phyloP scores from a whole-genome alignment of 2,329 filamentous ascomycete genomes.

The Xylariaceae sp. region DNA sequence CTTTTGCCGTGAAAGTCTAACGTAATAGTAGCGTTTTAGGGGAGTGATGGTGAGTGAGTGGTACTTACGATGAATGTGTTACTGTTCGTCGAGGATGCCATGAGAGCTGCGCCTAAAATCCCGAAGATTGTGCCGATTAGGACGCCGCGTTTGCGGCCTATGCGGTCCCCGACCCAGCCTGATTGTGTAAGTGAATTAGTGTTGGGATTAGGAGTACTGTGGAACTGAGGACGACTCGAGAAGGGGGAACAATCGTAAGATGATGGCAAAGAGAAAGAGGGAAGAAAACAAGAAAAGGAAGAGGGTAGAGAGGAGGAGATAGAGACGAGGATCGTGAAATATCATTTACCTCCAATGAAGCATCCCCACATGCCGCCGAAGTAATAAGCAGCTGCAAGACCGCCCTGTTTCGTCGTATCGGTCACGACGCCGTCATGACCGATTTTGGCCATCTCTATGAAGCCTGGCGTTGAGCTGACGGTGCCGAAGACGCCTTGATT shows the following conservation, averaged over 20 bases:
- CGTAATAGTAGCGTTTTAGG: too few species aligned
- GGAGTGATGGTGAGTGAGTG: too few species aligned
- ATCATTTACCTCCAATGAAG: slow-evolving; percentile 38
- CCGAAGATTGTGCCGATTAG: slow-evolving; percentile 45
- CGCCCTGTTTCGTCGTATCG: slow-evolving; percentile 46
- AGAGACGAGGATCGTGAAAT: too few species aligned
- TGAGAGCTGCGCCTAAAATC: slow-evolving; percentile 45
- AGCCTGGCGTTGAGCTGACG: slow-evolving; percentile 41
- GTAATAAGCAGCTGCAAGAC: slow-evolving; percentile 51
- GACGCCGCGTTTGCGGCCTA: slow-evolving; percentile 46
- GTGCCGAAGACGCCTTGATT: slow-evolving; percentile 53
- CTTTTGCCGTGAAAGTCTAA: too few species aligned
- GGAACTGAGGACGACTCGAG: too few species aligned
- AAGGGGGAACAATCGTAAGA: too few species aligned
- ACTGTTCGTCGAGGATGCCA: slow-evolving; percentile 40
- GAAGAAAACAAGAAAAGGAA: too few species aligned
- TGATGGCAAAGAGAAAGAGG: too few species aligned
- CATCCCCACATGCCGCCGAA: slow-evolving; percentile 48
- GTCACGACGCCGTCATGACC: slow-evolving; percentile 45
- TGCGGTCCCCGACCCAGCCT: slow-evolving; percentile 46
- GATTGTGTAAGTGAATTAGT: too few species aligned
- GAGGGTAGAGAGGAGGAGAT: too few species aligned
- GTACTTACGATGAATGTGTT: slow-evolving; percentile 40
- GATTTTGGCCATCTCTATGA: slow-evolving; percentile 41
- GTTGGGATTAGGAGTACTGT: too few species aligned